These are phyloP conservation scores for Spathaspora gorwiae DNA, from an alignment of 805 yeast species.

Conservation along the genomic window DNA sequence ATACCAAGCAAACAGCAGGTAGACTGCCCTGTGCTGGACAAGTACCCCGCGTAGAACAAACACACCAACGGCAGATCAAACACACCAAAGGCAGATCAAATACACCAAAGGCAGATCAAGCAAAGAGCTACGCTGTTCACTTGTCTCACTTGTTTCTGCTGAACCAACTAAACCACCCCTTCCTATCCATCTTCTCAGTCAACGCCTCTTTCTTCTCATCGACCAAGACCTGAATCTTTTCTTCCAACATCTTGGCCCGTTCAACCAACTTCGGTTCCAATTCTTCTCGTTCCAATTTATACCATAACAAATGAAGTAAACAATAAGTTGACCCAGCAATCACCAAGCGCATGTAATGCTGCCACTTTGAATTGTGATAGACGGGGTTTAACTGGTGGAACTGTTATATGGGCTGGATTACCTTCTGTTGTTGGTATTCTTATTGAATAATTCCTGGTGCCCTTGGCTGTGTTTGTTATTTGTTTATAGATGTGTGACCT, in stretches of 20 bases:
- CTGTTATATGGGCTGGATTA: not conserved
- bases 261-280: slow-evolving; percentile 13
- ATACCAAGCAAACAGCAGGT: no score
- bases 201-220: slow-evolving; percentile 20
- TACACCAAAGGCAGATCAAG: no score
- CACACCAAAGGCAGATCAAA: no score
- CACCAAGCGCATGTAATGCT: slow-evolving; percentile 32
- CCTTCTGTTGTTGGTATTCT: not conserved
- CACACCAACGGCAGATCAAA: no score
- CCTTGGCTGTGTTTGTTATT: no score
- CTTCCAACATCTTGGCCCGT: slow-evolving; percentile 18
- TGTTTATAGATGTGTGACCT: no score
- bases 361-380: slow-evolving; percentile 36
- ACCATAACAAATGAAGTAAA: slow-evolving; percentile 30
- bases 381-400: slow-evolving; percentile 20
- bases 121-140: no score
- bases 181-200: slow-evolving; percentile 9
- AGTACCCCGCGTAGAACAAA: no score
- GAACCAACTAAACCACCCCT: not conserved
- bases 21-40: no score
- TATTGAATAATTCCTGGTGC: not conserved
- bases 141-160: not conserved
- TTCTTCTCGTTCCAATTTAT: slow-evolving; percentile 25
- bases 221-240: slow-evolving; percentile 23
- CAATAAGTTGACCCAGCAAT: slow-evolving; percentile 37